Base-by-base conservation (phyloP, 2,329 filamentous ascomycete genomes). In the Aspergillus fructus region DNA sequence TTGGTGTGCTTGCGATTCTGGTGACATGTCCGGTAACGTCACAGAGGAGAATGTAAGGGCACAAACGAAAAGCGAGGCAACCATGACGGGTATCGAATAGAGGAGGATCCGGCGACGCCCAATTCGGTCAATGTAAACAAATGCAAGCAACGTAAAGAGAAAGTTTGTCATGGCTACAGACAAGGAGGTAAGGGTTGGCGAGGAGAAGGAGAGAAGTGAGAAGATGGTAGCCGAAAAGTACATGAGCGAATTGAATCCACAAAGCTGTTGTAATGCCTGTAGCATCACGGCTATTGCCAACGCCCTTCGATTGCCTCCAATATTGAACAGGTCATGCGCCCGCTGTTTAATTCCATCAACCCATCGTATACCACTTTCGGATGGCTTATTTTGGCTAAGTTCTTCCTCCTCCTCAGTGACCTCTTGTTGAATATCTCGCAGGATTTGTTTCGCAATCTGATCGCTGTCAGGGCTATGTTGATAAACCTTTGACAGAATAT, bases 221-320 rank as follows among this genome's bases (percentile, higher is more conserved):
- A 93, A 93, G 30, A 93, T 91, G 7, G 89, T 92, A 4, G 89
- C 89, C 0, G 89, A 91, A 70, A 91, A 96, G 74, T 96, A 96
- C 91, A 96, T 96, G 30, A 96, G 80, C 11, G 89, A 92, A 76
- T 96, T 96, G 74, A 94, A 94, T 1, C 90, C 92, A 67, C 90
- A 94, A 1, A 96, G 81, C 72, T 97, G 93, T 74, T 97, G 93
- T 6, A 96, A 78, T 0, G 87, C 91, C 69, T 97, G 93, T 2
- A 97, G 80, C 62, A 94, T 83, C 74, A 92, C 96, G 1, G 93
- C 91, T 69, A 97, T 94, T 0, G 83, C 83, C 69, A 97, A 74
- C 0, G 93, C 93, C 59, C 91, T 84, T 51, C 76, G 69, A 53
- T 87, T 68, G 76, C 81, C 63, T 84, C 83, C 68, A 53, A 68